Conservation (phyloP, 345 rosid genomes). For the Capsella bursapastoris region DNA sequence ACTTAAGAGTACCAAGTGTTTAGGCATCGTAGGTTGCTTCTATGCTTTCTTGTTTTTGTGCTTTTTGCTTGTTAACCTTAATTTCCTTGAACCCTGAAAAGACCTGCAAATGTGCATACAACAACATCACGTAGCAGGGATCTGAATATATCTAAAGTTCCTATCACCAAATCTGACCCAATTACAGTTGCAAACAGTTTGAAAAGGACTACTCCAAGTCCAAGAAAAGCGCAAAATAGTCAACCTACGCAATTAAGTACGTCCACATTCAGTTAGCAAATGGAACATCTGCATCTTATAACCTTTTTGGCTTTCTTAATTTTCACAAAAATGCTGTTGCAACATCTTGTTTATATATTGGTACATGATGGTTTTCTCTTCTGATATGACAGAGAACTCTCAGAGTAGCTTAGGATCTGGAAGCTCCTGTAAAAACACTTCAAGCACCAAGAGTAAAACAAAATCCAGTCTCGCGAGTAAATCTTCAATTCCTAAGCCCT, state of each 20-base stretch:
- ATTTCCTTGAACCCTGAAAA: constrained; percentile 66
- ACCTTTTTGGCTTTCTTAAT: background rate
- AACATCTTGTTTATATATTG: constrained; percentile 19
- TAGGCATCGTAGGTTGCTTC: constrained; percentile 3
- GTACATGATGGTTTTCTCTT: constrained; percentile 25
- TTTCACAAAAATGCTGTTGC: constrained; percentile 7
- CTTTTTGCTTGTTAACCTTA: constrained; percentile 55
- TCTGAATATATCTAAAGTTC: constrained; percentile 51
- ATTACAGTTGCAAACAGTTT: constrained; percentile 41
- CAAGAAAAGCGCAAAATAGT: constrained; percentile 50
- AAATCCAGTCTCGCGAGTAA: constrained; percentile 52
- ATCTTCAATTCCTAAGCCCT: constrained; percentile 50
- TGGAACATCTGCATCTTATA: constrained; percentile 26
- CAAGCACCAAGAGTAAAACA: constrained; percentile 46
- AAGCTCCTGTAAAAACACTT: constrained; percentile 44
- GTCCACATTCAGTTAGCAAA: constrained; percentile 15
- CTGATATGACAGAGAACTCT: constrained; percentile 45
- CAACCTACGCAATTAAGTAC: constrained; percentile 60
- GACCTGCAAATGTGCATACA: constrained; percentile 53
- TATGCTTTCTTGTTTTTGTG: constrained; percentile 16
- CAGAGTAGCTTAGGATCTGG: constrained; percentile 53
- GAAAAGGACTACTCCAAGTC: constrained; percentile 40
- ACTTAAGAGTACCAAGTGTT: constrained; percentile 2
- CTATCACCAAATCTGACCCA: constrained; percentile 50
- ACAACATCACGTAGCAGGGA: constrained; percentile 52